These are phyloP conservation scores for Hordeum vulgare DNA, from an alignment of 176 grass and related monocot species.

Conservation along the genomic window DNA sequence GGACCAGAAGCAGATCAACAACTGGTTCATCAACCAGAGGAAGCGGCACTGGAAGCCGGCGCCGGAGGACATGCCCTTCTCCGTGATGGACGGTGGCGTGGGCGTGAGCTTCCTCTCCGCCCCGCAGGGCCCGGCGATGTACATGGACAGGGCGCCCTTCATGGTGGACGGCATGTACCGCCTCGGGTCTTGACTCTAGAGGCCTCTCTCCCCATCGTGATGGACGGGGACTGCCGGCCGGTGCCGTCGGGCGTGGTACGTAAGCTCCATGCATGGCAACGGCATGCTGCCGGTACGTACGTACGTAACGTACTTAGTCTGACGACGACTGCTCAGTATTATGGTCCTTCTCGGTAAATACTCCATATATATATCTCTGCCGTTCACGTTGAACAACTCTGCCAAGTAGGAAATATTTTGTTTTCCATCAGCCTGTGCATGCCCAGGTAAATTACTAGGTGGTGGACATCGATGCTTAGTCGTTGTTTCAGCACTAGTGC, in stretches of 20 bases:
- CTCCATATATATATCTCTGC: not conserved
- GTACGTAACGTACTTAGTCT: not conserved
- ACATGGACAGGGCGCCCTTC: slow-evolving; percentile 34
- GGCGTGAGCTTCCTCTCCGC: slow-evolving; percentile 33
- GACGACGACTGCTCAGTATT: not conserved
- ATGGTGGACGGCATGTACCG: slow-evolving; percentile 45
- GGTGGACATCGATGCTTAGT: not conserved
- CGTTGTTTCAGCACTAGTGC: not conserved
- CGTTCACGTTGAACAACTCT: not conserved
- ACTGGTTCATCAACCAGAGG: slow-evolving; percentile 99
- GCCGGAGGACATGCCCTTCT: slow-evolving; percentile 51
- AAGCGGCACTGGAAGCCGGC: slow-evolving; percentile 90
- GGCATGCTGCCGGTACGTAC: not conserved
- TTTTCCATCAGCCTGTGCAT: no score
- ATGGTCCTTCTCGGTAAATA: not conserved
- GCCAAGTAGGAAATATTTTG: not conserved
- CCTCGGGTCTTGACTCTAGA: slow-evolving; percentile 58
- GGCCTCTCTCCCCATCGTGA: not conserved
- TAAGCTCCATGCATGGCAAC: slow-evolving; percentile 19
- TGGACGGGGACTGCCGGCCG: not conserved
- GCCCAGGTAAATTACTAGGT: not conserved
- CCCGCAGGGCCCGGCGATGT: not conserved
- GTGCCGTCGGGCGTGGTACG: not conserved
- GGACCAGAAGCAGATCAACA: slow-evolving; percentile 96
- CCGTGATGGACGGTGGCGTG: slow-evolving; percentile 32